Evolutionary conservation across 2,329 filamentous ascomycete genomes (phyloP).

Genomic region (Davidsoniella neocaledoniae): DNA sequence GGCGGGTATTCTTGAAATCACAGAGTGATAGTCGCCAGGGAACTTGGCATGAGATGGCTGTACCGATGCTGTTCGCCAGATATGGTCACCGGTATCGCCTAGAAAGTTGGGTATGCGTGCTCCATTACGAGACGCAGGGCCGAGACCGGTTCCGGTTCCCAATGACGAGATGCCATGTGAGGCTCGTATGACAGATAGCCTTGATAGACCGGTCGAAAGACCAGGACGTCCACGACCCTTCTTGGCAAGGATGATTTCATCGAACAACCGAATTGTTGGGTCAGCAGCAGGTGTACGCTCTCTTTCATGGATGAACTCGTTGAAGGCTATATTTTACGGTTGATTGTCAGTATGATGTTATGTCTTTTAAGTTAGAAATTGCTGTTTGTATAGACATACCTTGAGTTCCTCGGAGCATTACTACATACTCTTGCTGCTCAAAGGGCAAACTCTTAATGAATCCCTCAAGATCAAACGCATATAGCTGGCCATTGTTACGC

Average conservation of each 20-base stretch:
- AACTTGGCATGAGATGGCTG: slow-evolving; percentile 45
- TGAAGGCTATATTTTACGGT: slow-evolving; percentile 31
- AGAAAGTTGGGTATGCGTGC: slow-evolving; percentile 42
- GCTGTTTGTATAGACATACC: slow-evolving; percentile 25
- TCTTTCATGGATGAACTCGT: slow-evolving; percentile 71
- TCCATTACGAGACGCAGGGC: slow-evolving; percentile 16
- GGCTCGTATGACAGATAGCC: slow-evolving; percentile 41
- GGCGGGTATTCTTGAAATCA: slow-evolving; percentile 53
- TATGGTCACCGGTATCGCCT: slow-evolving; percentile 56
- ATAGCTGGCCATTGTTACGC: slow-evolving; percentile 42
- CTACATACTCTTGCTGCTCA: slow-evolving; percentile 47
- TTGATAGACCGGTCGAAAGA: slow-evolving; percentile 47
- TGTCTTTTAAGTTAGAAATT: not conserved
- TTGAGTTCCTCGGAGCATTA: slow-evolving; percentile 50
- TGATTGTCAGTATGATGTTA: slow-evolving; percentile 14
- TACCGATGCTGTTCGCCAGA: slow-evolving; percentile 55
- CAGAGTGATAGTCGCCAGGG: slow-evolving; percentile 42
- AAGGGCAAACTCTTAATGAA: slow-evolving; percentile 48
- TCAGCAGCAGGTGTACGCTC: slow-evolving; percentile 48
- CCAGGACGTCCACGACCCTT: slow-evolving; percentile 47
- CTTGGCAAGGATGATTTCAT: slow-evolving; percentile 72
- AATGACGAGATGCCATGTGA: slow-evolving; percentile 28
- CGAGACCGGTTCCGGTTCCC: slow-evolving; percentile 6
- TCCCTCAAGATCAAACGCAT: slow-evolving; percentile 47
- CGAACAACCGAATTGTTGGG: slow-evolving; percentile 57